Evolutionary conservation across 1,284 basidiomycete genomes (phyloP).

Genomic region (Naganishia liquefaciens): DNA sequence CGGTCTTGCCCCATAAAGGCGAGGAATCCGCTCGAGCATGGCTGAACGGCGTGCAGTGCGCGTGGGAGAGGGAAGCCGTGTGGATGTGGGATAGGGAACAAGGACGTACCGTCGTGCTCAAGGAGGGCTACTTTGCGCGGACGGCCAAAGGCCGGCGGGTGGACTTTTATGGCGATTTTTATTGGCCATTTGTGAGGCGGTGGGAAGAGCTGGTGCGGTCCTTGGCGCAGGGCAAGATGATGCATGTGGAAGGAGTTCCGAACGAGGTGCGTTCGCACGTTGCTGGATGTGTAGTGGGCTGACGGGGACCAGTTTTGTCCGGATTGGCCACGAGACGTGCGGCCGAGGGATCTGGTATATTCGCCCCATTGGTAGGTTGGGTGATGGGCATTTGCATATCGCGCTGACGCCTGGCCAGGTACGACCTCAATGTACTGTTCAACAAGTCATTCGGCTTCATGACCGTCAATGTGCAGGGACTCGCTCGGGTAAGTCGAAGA

Average conservation of each 20-base stretch:
- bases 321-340: constrained; percentile 65
- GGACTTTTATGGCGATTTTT: constrained; percentile 82
- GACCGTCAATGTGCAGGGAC: constrained; percentile 83
- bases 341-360: constrained; percentile 75
- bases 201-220: constrained; percentile 67
- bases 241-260: constrained; percentile 80
- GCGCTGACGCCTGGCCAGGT: constrained; percentile 60
- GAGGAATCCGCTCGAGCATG: constrained; percentile 28
- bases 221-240: constrained; percentile 61
- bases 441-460: constrained; percentile 76
- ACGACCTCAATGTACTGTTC: constrained; percentile 84
- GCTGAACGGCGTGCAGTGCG: constrained; percentile 56
- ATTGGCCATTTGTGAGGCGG: constrained; percentile 73
- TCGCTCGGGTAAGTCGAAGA: constrained; percentile 21
- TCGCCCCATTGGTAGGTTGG: constrained; percentile 78
- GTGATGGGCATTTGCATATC: background rate
- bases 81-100: constrained; percentile 84
- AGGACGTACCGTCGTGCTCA: constrained; percentile 70
- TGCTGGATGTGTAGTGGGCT: background rate
- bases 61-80: constrained; percentile 90
- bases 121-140: constrained; percentile 81
- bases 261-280: constrained; percentile 69
- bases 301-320: constrained; percentile 67
- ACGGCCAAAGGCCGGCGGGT: constrained; percentile 67
- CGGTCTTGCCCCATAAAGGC: background rate